phyloP scores from a whole-genome alignment of 495 filamentous ascomycete genomes.

The Tuber umbilicatum region DNA sequence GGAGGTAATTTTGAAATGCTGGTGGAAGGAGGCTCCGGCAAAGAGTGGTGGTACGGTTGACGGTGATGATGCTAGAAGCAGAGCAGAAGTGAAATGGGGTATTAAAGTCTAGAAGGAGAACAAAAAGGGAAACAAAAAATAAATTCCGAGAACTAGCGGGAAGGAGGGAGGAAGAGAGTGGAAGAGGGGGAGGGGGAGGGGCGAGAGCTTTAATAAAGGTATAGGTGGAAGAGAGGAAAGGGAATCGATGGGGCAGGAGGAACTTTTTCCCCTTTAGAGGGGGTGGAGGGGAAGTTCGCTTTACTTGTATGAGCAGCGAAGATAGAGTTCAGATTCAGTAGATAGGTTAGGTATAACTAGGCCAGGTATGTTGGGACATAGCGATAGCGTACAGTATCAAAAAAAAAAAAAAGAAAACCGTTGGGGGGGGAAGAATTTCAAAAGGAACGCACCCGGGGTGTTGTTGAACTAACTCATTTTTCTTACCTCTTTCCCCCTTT shows the following conservation, averaged over 20 bases:
- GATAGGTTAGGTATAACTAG: slow-evolving; percentile 18
- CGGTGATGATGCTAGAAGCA: neutral
- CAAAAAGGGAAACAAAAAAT: neutral
- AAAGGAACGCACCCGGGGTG: slow-evolving; percentile 2
- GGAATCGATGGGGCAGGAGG: neutral
- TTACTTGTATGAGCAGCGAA: neutral
- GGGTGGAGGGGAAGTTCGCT: neutral
- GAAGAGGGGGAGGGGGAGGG: neutral
- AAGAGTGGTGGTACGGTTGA: neutral
- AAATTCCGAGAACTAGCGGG: neutral
- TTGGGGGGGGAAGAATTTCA: slow-evolving; percentile 16
- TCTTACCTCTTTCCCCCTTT: neutral
- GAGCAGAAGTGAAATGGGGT: neutral
- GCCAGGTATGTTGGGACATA: slow-evolving; percentile 28
- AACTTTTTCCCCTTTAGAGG: neutral
- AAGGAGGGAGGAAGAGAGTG: neutral
- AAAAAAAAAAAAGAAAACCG: slow-evolving; percentile 22
- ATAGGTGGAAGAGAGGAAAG: neutral
- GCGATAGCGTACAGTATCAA: slow-evolving; percentile 1
- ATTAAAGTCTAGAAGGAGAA: slow-evolving; percentile 2
- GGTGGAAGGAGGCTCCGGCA: slow-evolving; percentile 5
- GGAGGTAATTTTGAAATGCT: slow-evolving; percentile 8
- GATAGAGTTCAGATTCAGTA: neutral
- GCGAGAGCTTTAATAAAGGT: neutral
- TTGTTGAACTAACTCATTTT: neutral